Conservation (phyloP, 2,329 filamentous ascomycete genomes). For the Alternaria sp. region DNA sequence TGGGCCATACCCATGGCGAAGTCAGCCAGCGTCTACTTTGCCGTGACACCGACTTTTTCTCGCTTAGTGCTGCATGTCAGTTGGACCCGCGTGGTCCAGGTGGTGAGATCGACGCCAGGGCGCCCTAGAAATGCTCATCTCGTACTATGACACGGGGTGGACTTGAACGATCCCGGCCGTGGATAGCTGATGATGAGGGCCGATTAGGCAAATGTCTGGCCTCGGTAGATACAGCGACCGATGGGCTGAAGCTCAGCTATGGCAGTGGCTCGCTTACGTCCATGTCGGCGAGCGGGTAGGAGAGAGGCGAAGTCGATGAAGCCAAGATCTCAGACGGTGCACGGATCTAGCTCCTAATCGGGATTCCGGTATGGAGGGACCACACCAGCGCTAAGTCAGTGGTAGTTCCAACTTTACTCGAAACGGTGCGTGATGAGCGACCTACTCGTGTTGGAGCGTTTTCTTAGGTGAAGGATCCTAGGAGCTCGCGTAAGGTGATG, state of each 20-base stretch:
- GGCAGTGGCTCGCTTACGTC: slow-evolving; percentile 10
- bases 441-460: not conserved
- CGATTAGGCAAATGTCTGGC: not conserved
- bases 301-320: slow-evolving; percentile 10
- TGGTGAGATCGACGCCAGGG: not conserved
- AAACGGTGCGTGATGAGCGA: slow-evolving; percentile 5
- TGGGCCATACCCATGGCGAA: not conserved
- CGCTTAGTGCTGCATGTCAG: not conserved
- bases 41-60: slow-evolving; percentile 5
- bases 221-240: slow-evolving; percentile 1
- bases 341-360: slow-evolving; percentile 2
- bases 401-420: slow-evolving; percentile 3
- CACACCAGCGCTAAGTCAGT: not conserved
- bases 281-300: slow-evolving; percentile 19
- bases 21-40: not conserved
- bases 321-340: slow-evolving; percentile 8
- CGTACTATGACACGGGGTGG: not conserved
- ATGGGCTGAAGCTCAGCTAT: slow-evolving; percentile 14
- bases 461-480: not conserved
- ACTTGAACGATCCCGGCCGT: not conserved
- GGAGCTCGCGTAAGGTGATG: slow-evolving; percentile 7
- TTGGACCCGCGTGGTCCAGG: not conserved
- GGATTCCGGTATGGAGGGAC: not conserved
- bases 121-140: not conserved
- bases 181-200: not conserved